A percentile compares a stretch with the other conserved stretches of the same genome.
Evolutionary conservation across 1,284 basidiomycete species (phyloP).

Genomic region (Boletus semigastroideus): DNA sequence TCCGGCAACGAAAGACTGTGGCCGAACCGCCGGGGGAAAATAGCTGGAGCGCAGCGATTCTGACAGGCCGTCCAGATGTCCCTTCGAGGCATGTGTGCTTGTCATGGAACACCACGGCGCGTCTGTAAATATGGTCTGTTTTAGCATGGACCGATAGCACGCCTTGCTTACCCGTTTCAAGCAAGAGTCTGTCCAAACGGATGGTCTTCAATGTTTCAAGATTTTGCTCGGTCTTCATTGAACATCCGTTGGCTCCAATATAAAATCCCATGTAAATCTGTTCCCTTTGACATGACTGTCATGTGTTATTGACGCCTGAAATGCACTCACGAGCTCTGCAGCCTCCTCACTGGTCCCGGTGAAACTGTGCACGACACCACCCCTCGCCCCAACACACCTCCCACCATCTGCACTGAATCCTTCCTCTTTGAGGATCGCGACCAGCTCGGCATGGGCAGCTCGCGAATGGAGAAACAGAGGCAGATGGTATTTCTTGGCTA

Average conservation of each 20-base stretch:
- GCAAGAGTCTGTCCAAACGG: conserved; percentile 64
- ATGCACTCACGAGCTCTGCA: conserved; percentile 59
- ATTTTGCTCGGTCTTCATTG: conserved; percentile 78
- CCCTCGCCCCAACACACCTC: conserved; percentile 49
- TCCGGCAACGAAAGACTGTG: conserved; percentile 66
- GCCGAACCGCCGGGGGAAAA: conserved; percentile 57
- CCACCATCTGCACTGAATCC: conserved; percentile 64
- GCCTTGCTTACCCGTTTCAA: conserved; percentile 68
- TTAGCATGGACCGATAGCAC: background rate
- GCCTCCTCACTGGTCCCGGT: conserved; percentile 73
- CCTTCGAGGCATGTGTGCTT: conserved; percentile 71
- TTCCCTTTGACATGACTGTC: background rate
- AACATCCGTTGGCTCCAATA: conserved; percentile 77
- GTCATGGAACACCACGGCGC: conserved; percentile 86
- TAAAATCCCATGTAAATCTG: conserved; percentile 69
- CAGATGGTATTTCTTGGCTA: conserved; percentile 73
- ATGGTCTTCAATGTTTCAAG: conserved; percentile 61
- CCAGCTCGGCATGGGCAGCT: conserved; percentile 72
- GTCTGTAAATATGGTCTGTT: conserved; percentile 43
- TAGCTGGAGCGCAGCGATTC: conserved; percentile 48
- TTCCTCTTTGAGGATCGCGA: conserved; percentile 65
- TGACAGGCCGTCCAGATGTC: conserved; percentile 56
- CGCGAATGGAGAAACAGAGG: conserved; percentile 88
- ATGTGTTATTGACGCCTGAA: background rate
- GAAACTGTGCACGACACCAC: conserved; percentile 88